Percentiles rank a stretch among this genome's conserved stretches.
Evolutionary conservation across 2,329 filamentous ascomycete genomes (phyloP).

Genomic region (Penicillium olsonii): DNA sequence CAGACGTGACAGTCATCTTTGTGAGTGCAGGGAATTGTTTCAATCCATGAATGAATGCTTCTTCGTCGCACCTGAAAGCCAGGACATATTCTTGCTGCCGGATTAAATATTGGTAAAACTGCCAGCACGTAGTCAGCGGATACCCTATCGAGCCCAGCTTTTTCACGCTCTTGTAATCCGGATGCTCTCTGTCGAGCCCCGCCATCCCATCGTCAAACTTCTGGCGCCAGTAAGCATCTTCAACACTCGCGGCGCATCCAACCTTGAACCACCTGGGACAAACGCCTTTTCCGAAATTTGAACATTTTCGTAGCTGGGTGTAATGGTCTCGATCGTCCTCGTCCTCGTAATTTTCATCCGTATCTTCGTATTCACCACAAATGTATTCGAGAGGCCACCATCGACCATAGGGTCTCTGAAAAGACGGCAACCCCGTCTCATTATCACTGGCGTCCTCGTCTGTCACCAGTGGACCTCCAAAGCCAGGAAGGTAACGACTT

Average conservation of each 20-base stretch:
- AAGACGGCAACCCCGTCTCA: neutral
- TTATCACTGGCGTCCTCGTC: neutral
- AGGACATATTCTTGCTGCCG: slow-evolving; percentile 30
- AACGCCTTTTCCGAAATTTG: slow-evolving; percentile 6
- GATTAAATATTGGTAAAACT: slow-evolving; percentile 38
- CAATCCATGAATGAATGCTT: slow-evolving; percentile 37
- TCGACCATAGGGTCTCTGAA: neutral
- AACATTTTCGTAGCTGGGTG: slow-evolving; percentile 1
- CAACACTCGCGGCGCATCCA: slow-evolving; percentile 15
- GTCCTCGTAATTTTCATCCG: neutral
- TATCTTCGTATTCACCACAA: neutral
- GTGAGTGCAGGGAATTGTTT: slow-evolving; percentile 34
- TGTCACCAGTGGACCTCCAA: neutral
- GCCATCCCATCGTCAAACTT: neutral
- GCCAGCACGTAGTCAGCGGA: slow-evolving; percentile 31
- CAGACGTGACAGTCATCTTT: slow-evolving; percentile 43
- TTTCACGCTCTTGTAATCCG: neutral
- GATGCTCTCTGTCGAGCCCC: slow-evolving; percentile 1
- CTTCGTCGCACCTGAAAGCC: slow-evolving; percentile 26
- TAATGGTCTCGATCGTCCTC: slow-evolving; percentile 1
- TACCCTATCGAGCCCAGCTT: neutral
- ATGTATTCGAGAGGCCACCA: neutral
- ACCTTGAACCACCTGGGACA: slow-evolving; percentile 18
- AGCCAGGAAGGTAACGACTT: neutral
- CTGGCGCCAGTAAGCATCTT: neutral